Evolutionary conservation across 768 basidiomycete species (phyloP), one percentile per base, ranked within the genome.

Genomic region (Amanita rubescens): DNA sequence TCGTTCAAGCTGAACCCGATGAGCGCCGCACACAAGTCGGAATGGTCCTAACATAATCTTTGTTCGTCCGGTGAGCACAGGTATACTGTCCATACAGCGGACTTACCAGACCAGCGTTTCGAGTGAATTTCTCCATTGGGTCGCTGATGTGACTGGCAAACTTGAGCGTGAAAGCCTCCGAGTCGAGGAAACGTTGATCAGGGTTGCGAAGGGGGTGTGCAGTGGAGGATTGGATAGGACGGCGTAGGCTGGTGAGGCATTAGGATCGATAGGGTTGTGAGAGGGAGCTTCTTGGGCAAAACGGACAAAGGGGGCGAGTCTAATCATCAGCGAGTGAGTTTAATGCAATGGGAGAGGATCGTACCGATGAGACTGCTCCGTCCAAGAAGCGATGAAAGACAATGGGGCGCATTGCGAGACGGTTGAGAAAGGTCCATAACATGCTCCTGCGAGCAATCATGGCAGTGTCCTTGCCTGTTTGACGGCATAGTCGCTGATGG

Each of bases 281-380:
- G 94, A 90, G 3, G 96, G 94, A 0, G 95, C 94, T 97, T 97
- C 79, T 96, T 98, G 3, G 96, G 96, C 2, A 98, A 71, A 41
- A 85, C 73, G 1, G 94, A 92, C 54, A 98, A 67, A 1, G 96
- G 96, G 6, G 94, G 90, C 0, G 94, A 94, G 67, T 92, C 89
- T 22, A 96, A 68, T 48, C 53, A 33, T 22, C 43, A 50, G 20
- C 11, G 11, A 24, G 22, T 10, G 35, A 41, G 39, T 39, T 11
- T 39, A 49, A 27, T 14, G 7, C 20, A 57, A 56, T 45, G 46
- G 34, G 51, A 45, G 48, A 48, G 48, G 37, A 14, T 67, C 84
- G 35, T 59, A 91, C 90, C 96, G 96, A 99, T 43, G 94, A 94
- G 20, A 95, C 91, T 53, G 95, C 91, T 27, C 92, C 91, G 60